Conservation (phyloP, 257 asterid genomes). For the Solanum chaucha region DNA sequence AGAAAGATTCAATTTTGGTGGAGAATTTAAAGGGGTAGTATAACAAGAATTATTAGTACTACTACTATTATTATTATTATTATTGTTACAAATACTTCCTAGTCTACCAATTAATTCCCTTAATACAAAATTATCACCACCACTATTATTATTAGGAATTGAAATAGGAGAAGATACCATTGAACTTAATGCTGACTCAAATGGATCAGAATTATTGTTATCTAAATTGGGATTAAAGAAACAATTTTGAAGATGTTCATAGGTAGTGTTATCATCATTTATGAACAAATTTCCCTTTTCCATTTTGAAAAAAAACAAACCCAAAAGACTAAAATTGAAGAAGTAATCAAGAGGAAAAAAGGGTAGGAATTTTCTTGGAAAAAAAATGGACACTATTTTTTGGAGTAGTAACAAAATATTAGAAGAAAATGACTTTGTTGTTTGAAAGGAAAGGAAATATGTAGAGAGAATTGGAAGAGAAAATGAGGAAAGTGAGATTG, state of each 20-base stretch:
- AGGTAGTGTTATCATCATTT: slow-evolving; percentile 1
- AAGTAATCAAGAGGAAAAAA: background rate
- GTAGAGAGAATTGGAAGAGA: background rate
- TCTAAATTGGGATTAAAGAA: slow-evolving; percentile 49
- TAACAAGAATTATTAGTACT: slow-evolving; percentile 48
- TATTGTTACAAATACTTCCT: slow-evolving; percentile 53
- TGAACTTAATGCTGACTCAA: slow-evolving; percentile 83
- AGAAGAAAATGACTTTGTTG: slow-evolving; percentile 8
- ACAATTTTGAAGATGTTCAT: slow-evolving; percentile 20
- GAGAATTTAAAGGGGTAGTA: slow-evolving; percentile 63
- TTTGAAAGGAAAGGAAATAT: background rate
- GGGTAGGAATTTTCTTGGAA: background rate
- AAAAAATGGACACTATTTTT: background rate
- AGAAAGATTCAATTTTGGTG: slow-evolving; percentile 60
- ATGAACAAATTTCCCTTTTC: slow-evolving; percentile 27
- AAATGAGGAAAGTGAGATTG: background rate
- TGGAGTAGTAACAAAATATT: background rate
- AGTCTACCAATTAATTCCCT: slow-evolving; percentile 68
- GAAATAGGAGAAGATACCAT: slow-evolving; percentile 79
- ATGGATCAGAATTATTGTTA: slow-evolving; percentile 48
- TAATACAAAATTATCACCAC: slow-evolving; percentile 36
- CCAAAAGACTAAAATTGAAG: background rate
- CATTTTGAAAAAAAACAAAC: slow-evolving; percentile 8
- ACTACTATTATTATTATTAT: slow-evolving; percentile 4
- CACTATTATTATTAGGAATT: background rate